Evolutionary conservation across 2,329 filamentous ascomycete species (phyloP).

Genomic region (Monosporascus sp.): DNA sequence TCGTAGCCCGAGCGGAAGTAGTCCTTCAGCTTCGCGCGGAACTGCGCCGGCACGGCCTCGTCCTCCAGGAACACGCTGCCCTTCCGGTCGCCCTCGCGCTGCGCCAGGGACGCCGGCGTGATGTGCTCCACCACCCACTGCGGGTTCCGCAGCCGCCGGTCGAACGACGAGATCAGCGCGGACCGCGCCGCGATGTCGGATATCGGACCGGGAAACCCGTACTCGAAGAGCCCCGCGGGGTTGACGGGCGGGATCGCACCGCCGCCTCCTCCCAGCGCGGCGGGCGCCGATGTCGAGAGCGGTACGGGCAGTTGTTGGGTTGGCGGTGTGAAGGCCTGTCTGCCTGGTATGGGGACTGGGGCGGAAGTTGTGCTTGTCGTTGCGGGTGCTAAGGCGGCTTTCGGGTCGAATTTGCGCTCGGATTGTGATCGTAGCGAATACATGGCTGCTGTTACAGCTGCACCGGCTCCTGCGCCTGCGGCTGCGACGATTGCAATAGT

Average conservation of each 20-base stretch:
- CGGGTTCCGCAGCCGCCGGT: slow-evolving; percentile 86
- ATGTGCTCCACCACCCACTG: slow-evolving; percentile 97
- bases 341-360: slow-evolving; percentile 47
- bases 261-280: slow-evolving; percentile 23
- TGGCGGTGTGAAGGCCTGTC: slow-evolving; percentile 45
- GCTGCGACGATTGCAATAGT: slow-evolving; percentile 72
- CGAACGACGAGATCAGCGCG: slow-evolving; percentile 80
- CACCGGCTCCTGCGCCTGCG: slow-evolving; percentile 70
- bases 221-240: slow-evolving; percentile 72
- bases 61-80: slow-evolving; percentile 83
- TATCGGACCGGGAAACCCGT: slow-evolving; percentile 88
- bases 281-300: slow-evolving; percentile 25
- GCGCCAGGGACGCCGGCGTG: slow-evolving; percentile 74
- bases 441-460: slow-evolving; percentile 66
- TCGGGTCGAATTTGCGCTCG: slow-evolving; percentile 35
- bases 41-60: slow-evolving; percentile 69
- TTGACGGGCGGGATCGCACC: slow-evolving; percentile 50
- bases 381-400: slow-evolving; percentile 30
- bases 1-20: slow-evolving; percentile 95
- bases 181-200: slow-evolving; percentile 73
- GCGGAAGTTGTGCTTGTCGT: slow-evolving; percentile 27
- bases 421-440: slow-evolving; percentile 48
- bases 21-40: slow-evolving; percentile 85
- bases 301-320: slow-evolving; percentile 25
- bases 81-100: slow-evolving; percentile 74